Percentiles rank a stretch among this genome's conserved stretches.
phyloP scores from a whole-genome alignment of 805 yeast genomes.

The Starmerella geochares region DNA sequence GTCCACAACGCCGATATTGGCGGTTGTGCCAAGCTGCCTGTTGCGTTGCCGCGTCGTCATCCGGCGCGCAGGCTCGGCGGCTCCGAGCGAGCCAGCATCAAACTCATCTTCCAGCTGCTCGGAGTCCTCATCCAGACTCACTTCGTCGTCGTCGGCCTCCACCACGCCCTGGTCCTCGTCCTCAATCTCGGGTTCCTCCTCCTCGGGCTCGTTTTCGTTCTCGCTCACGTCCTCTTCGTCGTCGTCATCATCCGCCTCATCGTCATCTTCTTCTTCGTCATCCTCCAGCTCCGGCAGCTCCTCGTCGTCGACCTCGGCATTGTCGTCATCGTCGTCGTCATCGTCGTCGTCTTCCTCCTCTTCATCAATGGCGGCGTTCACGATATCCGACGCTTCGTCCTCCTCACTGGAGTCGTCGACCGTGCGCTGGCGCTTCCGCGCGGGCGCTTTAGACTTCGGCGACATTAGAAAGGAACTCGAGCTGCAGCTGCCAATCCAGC shows the following conservation, averaged over 20 bases:
- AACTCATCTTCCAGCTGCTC: conserved; percentile 24
- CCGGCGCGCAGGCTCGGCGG: conserved; percentile 24
- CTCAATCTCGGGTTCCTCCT: conserved; percentile 24
- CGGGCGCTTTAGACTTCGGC: conserved; percentile 27
- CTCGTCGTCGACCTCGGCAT: neutral
- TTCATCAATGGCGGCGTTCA: neutral
- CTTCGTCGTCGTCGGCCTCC: conserved; percentile 20
- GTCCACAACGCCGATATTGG: conserved; percentile 21
- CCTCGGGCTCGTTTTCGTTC: conserved; percentile 23
- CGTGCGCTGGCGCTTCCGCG: conserved; percentile 32
- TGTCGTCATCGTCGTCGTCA: conserved; percentile 8
- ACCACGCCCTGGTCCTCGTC: conserved; percentile 17
- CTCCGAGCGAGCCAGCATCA: conserved; percentile 5
- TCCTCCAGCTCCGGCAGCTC: conserved; percentile 9
- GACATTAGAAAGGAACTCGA: neutral
- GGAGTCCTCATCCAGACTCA: conserved; percentile 20
- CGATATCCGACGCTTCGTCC: neutral
- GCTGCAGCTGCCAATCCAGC: neutral
- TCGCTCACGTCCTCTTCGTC: conserved; percentile 23
- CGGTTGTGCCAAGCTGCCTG: conserved; percentile 23
- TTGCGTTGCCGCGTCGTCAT: conserved; percentile 37
- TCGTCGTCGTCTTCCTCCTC: conserved; percentile 3
- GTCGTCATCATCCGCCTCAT: conserved; percentile 16
- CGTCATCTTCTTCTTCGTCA: conserved; percentile 10
- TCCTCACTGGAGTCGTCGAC: conserved; percentile 21